Evolutionary conservation across 2,329 filamentous ascomycete genomes (phyloP).

Genomic region (Exophiala viscosa): DNA sequence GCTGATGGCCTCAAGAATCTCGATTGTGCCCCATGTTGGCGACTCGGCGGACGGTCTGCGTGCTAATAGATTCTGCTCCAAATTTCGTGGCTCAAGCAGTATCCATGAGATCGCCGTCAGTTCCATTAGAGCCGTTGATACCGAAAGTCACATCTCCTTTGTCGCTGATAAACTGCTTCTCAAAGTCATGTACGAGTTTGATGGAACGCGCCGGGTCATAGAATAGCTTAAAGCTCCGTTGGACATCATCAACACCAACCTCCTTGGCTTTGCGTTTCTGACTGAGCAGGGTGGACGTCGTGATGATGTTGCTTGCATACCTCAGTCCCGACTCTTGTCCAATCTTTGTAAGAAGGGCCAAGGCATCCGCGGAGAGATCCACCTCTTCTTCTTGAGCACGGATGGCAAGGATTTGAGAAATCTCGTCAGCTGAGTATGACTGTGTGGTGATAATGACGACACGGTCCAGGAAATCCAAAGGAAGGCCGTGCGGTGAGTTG

Average conservation of each 20-base stretch:
- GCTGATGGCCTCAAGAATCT: too few species aligned
- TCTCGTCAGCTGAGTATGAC: slow-evolving; percentile 75
- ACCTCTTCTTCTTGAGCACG: slow-evolving; percentile 95
- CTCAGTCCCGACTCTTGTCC: slow-evolving; percentile 86
- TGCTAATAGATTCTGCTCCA: neutral
- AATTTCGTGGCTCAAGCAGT: slow-evolving; percentile 47
- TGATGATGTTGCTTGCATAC: slow-evolving; percentile 98
- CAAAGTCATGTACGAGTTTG: slow-evolving; percentile 83
- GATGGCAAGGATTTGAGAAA: slow-evolving; percentile 87
- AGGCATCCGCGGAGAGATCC: slow-evolving; percentile 81
- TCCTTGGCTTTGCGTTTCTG: slow-evolving; percentile 82
- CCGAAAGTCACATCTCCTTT: slow-evolving; percentile 73
- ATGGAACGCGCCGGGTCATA: slow-evolving; percentile 85
- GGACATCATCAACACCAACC: slow-evolving; percentile 81
- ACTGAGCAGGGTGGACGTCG: slow-evolving; percentile 81
- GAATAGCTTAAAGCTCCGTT: slow-evolving; percentile 90
- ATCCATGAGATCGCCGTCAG: slow-evolving; percentile 65
- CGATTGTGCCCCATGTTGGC: neutral
- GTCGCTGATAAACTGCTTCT: slow-evolving; percentile 89
- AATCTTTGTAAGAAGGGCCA: slow-evolving; percentile 92
- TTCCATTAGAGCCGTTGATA: slow-evolving; percentile 34
- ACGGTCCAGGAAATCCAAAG: slow-evolving; percentile 91
- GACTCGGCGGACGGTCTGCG: neutral
- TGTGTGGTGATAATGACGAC: slow-evolving; percentile 96
- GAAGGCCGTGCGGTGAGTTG: slow-evolving; percentile 85